These are phyloP conservation scores for Xylaria sp. DNA, from an alignment of 2,329 filamentous ascomycete species.

Conservation along the genomic window DNA sequence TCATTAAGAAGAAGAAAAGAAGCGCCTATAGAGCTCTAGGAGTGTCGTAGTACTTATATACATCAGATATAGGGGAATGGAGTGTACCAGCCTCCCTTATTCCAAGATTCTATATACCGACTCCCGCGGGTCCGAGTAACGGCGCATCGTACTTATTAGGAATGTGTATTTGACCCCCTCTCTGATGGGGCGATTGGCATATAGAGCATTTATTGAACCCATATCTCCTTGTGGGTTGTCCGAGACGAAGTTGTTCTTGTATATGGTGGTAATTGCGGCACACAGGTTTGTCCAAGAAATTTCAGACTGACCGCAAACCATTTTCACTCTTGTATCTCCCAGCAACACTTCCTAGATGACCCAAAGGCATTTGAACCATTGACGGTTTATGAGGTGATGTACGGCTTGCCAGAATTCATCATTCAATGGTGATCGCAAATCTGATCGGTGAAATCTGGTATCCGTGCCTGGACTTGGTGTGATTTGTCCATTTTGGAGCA, in stretches of 20 bases:
- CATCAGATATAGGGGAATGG: no score
- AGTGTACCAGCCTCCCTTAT: no score
- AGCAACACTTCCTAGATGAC: neutral
- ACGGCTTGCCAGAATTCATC: no score
- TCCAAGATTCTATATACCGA: no score
- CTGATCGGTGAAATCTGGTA: no score
- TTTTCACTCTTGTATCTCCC: neutral
- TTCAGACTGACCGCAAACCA: neutral
- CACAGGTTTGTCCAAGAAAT: neutral
- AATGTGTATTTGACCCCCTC: neutral
- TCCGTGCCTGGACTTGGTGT: neutral
- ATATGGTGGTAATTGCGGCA: neutral
- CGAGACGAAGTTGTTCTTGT: neutral
- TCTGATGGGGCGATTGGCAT: neutral
- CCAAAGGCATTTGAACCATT: constrained; percentile 5
- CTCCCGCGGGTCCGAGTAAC: no score
- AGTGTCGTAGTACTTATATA: no score
- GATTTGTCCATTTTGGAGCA: neutral
- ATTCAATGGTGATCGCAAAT: no score
- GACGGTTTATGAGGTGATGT: no score
- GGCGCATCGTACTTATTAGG: no score
- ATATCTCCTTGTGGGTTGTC: neutral
- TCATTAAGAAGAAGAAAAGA: no score
- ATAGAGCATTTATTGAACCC: neutral
- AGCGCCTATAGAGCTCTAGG: no score